Evolutionary conservation across 352 stramenopile genomes (phyloP).

Genomic region (Blastocystis sp.): DNA sequence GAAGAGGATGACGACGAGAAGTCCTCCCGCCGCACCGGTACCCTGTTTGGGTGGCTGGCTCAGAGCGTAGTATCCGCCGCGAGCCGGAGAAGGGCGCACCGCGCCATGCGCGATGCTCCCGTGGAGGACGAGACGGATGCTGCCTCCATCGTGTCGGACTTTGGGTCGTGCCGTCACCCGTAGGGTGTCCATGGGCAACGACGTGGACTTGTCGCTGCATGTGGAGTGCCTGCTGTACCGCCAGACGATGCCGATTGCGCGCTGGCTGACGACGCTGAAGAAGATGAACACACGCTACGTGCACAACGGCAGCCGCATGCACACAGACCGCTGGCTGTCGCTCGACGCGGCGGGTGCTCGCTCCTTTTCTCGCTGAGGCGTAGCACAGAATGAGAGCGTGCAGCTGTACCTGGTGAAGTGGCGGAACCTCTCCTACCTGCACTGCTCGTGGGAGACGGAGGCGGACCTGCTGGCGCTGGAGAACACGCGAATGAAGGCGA

Average conservation of each 20-base stretch:
- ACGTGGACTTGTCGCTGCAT: conserved; percentile 32
- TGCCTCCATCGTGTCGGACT: conserved; percentile 29
- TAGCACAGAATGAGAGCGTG: conserved; percentile 62
- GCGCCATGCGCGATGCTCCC: not conserved
- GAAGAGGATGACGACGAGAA: conserved; percentile 55
- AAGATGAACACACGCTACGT: conserved; percentile 68
- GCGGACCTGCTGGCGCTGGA: conserved; percentile 74
- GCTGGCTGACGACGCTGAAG: conserved; percentile 27
- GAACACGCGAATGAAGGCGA: conserved; percentile 48
- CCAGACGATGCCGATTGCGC: conserved; percentile 42
- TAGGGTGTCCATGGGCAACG: conserved; percentile 44
- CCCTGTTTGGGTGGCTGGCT: not conserved
- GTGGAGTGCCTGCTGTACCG: conserved; percentile 54
- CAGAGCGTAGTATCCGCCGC: conserved; percentile 1
- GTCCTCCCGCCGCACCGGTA: conserved; percentile 27
- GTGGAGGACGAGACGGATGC: conserved; percentile 46
- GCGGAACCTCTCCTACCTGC: conserved; percentile 82
- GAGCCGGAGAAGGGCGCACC: not conserved
- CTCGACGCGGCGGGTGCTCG: not conserved
- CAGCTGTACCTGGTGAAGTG: conserved; percentile 85
- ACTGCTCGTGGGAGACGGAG: conserved; percentile 85
- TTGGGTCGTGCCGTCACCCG: not conserved
- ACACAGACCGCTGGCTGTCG: conserved; percentile 42
- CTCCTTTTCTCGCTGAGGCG: not conserved
- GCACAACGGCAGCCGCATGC: conserved; percentile 21